A percentile compares a stretch with the other conserved stretches of the same genome.
These are phyloP conservation scores for Fusarium compactum DNA, from an alignment of 2,329 filamentous ascomycete species.

Conservation along the genomic window DNA sequence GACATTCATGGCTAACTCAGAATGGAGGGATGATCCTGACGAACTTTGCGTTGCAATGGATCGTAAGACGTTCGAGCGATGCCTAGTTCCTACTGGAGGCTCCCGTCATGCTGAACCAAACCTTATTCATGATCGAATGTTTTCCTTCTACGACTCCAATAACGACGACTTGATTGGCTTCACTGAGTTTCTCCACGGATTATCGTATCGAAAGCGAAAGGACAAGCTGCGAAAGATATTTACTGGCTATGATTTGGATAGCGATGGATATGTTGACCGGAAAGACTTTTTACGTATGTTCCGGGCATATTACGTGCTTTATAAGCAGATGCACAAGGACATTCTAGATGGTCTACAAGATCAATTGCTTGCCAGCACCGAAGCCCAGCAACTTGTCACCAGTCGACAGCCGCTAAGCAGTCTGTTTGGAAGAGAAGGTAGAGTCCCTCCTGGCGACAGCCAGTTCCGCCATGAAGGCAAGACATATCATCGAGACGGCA, in stretches of 20 bases:
- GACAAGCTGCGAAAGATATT: conserved; percentile 82
- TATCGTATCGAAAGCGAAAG: conserved; percentile 76
- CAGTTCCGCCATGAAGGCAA: conserved; percentile 74
- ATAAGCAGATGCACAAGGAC: conserved; percentile 89
- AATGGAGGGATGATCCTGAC: conserved; percentile 85
- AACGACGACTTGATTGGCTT: conserved; percentile 91
- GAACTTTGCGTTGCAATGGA: conserved; percentile 87
- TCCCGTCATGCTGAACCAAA: conserved; percentile 83
- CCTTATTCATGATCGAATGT: conserved; percentile 95
- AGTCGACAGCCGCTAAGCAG: conserved; percentile 81
- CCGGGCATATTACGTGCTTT: conserved; percentile 89
- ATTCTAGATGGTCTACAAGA: conserved; percentile 83
- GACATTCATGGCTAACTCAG: conserved; percentile 89
- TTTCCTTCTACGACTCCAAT: conserved; percentile 95
- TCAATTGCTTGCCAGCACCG: conserved; percentile 79
- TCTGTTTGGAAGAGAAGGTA: conserved; percentile 78
- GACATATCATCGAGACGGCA: conserved; percentile 70
- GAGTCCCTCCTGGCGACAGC: conserved; percentile 72
- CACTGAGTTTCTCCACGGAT: conserved; percentile 86
- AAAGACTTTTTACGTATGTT: conserved; percentile 93
- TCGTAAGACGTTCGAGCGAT: conserved; percentile 90
- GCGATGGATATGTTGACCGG: conserved; percentile 85
- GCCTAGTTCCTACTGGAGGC: conserved; percentile 87
- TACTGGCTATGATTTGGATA: conserved; percentile 89
- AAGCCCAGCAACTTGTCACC: conserved; percentile 80